Base-by-base conservation (phyloP, 495 filamentous ascomycete species). In the Bryoglossum gracile region DNA sequence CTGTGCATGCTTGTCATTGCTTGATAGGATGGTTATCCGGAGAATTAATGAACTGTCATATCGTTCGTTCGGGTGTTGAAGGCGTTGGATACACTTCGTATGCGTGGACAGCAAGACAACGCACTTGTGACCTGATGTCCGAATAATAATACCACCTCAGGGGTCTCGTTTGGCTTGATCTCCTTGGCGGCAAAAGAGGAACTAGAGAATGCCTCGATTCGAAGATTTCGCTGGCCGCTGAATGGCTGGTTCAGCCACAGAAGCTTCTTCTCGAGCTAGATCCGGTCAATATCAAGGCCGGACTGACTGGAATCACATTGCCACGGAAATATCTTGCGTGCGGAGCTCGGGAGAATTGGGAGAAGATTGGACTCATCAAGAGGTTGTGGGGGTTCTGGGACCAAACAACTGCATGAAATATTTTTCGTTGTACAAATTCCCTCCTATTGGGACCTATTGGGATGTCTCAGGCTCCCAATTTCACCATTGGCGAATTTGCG, bases 31-130 rank as follows among this genome's bases (percentile, higher is more conserved):
- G 23, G 17, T 9, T 18, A 17, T 11, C 36, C 47, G 38, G 47
- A 43, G 26, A 26, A 50, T 43, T 33, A 50, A 50, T 50, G 47
- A 42, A 43, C 38, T 50, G 47, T 16, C 47, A 36, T 43, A 45
- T 45, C 9, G 42, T 45, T 45, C 42, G 24, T 26, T 24, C 26
- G 40, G 19, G 19, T 23, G 40, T 18, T 21, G 38, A 19, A 14
- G 8, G 14, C 41, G 5, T 43, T 30, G 5, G 24, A 26, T 18
- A 6, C 28, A 24, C 40, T 21, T 28, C 34, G 18, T 14, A 40
- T 40, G 37, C 37, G 14, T 18, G 14, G 17, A n/a, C 37, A 21
- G 37, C 6, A 40, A 17, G 5, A 21, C 6, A 6, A 11, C 17
- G 37, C 16, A 40, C 11, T 10, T 18, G 21, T 4, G 14, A 21